Evolutionary conservation across 257 asterid species (phyloP).

Genomic region (Ophiorrhiza pumila): DNA sequence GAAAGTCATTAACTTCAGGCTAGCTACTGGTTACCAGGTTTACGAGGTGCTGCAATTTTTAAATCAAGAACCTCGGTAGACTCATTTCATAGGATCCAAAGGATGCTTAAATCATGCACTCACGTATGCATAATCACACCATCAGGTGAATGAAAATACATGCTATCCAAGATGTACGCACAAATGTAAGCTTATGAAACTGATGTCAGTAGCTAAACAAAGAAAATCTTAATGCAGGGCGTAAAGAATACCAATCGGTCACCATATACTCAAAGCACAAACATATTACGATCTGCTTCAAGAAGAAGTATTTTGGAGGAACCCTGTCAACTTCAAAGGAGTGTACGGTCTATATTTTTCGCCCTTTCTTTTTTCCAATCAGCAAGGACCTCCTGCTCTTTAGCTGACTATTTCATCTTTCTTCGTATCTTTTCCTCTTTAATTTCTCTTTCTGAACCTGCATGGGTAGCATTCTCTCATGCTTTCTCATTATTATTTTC

Average conservation of each 20-base stretch:
- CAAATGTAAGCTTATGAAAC: background rate
- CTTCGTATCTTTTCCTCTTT: background rate
- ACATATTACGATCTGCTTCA: slow-evolving; percentile 38
- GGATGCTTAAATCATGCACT: slow-evolving; percentile 39
- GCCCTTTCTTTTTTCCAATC: background rate
- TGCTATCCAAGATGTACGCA: background rate
- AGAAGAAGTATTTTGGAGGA: slow-evolving; percentile 55
- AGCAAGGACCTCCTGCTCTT: background rate
- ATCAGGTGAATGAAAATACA: slow-evolving; percentile 38
- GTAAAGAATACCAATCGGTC: slow-evolving; percentile 41
- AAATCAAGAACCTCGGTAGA: slow-evolving; percentile 47
- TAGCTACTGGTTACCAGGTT: slow-evolving; percentile 33
- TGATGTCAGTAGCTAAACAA: background rate
- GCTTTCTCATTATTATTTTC: background rate
- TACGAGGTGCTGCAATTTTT: slow-evolving; percentile 56
- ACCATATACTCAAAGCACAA: slow-evolving; percentile 41
- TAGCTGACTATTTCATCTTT: background rate
- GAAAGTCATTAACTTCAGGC: slow-evolving; percentile 2
- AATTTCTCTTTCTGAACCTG: background rate
- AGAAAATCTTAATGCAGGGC: slow-evolving; percentile 36
- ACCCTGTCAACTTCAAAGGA: slow-evolving; percentile 48
- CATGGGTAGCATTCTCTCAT: background rate
- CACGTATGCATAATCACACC: slow-evolving; percentile 53
- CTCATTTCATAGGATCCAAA: slow-evolving; percentile 34
- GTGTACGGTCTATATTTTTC: slow-evolving; percentile 31